Percentiles rank a stretch among this genome's conserved stretches.
These are phyloP conservation scores for Globisporangium mamillatum DNA, from an alignment of 352 stramenopile species.

Conservation along the genomic window DNA sequence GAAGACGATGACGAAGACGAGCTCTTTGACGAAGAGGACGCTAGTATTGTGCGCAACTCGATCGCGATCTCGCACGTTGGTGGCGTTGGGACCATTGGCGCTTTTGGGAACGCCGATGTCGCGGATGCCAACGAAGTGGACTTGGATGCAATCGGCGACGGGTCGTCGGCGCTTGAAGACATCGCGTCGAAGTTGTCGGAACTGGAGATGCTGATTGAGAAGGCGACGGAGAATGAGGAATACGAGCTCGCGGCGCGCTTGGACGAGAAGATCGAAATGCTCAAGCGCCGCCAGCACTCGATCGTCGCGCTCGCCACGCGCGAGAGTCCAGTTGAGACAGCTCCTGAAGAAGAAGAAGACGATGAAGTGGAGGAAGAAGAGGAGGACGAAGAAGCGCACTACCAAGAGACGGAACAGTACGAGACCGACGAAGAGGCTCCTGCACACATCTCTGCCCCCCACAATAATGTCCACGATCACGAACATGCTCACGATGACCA, in stretches of 20 bases:
- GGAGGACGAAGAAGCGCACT: slow-evolving; percentile 27
- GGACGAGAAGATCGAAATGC: slow-evolving; percentile 66
- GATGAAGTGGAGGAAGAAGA: slow-evolving; percentile 27
- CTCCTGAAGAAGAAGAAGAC: slow-evolving; percentile 8
- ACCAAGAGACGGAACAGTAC: slow-evolving; percentile 21
- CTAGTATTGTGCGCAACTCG: slow-evolving; percentile 22
- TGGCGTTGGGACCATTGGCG: neutral
- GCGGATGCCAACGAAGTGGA: slow-evolving; percentile 20
- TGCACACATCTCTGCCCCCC: neutral
- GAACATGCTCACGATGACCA: slow-evolving; percentile 8
- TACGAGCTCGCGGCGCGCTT: slow-evolving; percentile 76
- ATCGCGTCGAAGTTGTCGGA: slow-evolving; percentile 55
- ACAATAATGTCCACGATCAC: neutral
- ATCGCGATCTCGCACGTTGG: slow-evolving; percentile 7
- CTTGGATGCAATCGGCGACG: slow-evolving; percentile 27
- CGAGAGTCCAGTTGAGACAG: slow-evolving; percentile 12
- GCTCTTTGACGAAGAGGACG: slow-evolving; percentile 38
- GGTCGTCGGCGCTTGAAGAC: slow-evolving; percentile 39
- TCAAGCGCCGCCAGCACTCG: slow-evolving; percentile 50
- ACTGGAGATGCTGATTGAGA: slow-evolving; percentile 67
- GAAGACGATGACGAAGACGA: slow-evolving; percentile 45
- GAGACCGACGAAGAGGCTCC: neutral
- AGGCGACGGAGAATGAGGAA: slow-evolving; percentile 76
- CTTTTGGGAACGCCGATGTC: slow-evolving; percentile 6
- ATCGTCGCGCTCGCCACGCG: slow-evolving; percentile 30